phyloP scores from a whole-genome alignment of 164 flowering plant species.

The Stephania yunnanensis region DNA sequence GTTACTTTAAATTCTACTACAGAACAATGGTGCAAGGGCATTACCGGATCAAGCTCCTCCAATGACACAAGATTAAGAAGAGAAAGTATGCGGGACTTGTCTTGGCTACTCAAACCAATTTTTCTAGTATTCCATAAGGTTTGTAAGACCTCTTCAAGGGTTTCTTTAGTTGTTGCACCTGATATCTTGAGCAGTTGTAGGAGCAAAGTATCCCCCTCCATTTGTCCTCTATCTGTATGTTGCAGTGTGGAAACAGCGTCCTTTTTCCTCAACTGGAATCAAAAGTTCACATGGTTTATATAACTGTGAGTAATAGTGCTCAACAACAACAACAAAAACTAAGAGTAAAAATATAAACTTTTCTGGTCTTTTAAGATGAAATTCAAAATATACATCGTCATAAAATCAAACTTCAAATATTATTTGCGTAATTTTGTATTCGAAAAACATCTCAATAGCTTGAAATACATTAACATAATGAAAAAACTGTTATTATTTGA shows the following conservation, averaged over 20 bases:
- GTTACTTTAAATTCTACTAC: background rate
- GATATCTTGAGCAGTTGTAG: slow-evolving; percentile 2
- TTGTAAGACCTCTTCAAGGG: background rate
- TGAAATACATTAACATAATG: too few relatives aligned
- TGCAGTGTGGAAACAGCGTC: background rate
- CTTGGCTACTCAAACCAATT: background rate
- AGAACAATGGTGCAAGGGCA: background rate
- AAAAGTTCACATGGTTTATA: too few relatives aligned
- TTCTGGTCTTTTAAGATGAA: too few relatives aligned
- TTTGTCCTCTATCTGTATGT: background rate
- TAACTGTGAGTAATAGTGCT: too few relatives aligned
- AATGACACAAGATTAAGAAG: background rate
- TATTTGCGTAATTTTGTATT: too few relatives aligned
- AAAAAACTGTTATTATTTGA: too few relatives aligned
- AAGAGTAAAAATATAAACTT: too few relatives aligned
- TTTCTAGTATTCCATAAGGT: slow-evolving; percentile 5
- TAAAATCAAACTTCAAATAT: too few relatives aligned
- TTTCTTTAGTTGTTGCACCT: background rate
- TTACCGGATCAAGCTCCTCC: slow-evolving; percentile 1
- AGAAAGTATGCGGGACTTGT: background rate
- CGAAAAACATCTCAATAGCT: too few relatives aligned
- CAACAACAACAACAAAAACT: too few relatives aligned
- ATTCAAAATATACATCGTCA: too few relatives aligned
- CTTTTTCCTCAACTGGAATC: background rate
- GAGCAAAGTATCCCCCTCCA: background rate